phyloP scores from a whole-genome alignment of 2,329 filamentous ascomycete genomes.

The Beauveria australis region DNA sequence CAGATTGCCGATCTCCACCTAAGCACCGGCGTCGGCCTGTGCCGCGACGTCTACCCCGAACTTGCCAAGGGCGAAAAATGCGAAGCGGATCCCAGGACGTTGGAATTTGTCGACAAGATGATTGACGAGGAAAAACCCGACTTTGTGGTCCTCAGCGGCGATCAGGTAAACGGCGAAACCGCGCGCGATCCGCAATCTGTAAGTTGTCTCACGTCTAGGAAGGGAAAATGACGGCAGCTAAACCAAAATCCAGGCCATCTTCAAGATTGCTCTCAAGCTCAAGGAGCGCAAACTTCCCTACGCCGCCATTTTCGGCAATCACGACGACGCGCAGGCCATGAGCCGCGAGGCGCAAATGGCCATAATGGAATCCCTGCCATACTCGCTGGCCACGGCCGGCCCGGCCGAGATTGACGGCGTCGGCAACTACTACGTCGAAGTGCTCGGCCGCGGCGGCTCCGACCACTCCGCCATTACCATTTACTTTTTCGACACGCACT shows the following conservation, averaged over 20 bases:
- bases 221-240: conserved; percentile 12
- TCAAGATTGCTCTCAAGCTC: conserved; percentile 82
- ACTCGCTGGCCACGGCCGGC: conserved; percentile 77
- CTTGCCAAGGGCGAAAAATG: conserved; percentile 67
- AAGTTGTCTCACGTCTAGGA: conserved; percentile 21
- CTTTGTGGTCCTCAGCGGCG: conserved; percentile 82
- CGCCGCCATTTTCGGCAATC: conserved; percentile 91
- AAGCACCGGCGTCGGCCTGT: conserved; percentile 78
- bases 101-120: conserved; percentile 78
- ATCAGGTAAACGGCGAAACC: conserved; percentile 92
- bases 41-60: conserved; percentile 77
- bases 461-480: conserved; percentile 86
- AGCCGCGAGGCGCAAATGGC: conserved; percentile 73
- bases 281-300: conserved; percentile 86
- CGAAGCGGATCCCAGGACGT: conserved; percentile 82
- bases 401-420: conserved; percentile 80
- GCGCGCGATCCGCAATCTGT: conserved; percentile 84
- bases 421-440: conserved; percentile 90
- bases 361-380: conserved; percentile 78
- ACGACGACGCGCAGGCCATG: conserved; percentile 85
- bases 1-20: conserved; percentile 92
- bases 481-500: conserved; percentile 91
- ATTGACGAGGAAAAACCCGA: conserved; percentile 92
- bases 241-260: conserved; percentile 54
- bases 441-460: conserved; percentile 69